phyloP scores from a whole-genome alignment of 2,329 filamentous ascomycete genomes.

The Colletotrichum cordylinicola region DNA sequence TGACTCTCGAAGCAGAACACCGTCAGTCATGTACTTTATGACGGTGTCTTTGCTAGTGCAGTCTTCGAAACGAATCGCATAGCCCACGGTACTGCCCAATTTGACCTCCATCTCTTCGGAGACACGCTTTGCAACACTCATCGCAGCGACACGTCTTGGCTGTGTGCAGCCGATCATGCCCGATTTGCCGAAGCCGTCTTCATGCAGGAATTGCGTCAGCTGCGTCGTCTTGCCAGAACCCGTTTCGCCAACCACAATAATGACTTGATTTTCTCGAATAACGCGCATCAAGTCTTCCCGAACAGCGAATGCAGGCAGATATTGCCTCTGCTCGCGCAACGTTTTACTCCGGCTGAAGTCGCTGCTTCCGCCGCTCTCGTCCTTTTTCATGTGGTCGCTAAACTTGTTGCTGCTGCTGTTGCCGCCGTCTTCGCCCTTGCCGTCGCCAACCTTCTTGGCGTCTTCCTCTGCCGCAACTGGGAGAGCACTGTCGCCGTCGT shows the following conservation, averaged over 20 bases:
- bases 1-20: constrained; percentile 91
- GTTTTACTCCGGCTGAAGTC: constrained; percentile 94
- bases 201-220: constrained; percentile 92
- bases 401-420: constrained; percentile 70
- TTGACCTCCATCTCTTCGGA: constrained; percentile 98
- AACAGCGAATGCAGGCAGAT: constrained; percentile 92
- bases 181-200: constrained; percentile 87
- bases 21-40: constrained; percentile 99
- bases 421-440: constrained; percentile 37
- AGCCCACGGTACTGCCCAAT: constrained; percentile 87
- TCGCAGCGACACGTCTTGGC: constrained; percentile 93
- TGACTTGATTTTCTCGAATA: constrained; percentile 95
- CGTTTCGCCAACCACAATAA: constrained; percentile 96
- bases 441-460: constrained; percentile 46
- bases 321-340: constrained; percentile 89
- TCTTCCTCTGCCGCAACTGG: constrained; percentile 77
- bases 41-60: constrained; percentile 94
- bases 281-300: constrained; percentile 90
- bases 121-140: constrained; percentile 98
- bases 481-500: constrained; percentile 87
- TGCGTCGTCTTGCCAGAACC: constrained; percentile 98
- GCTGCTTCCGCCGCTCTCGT: constrained; percentile 80
- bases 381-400: constrained; percentile 87
- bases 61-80: constrained; percentile 98
- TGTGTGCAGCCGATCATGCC: constrained; percentile 98